Evolutionary conservation across 768 basidiomycete species (phyloP), one percentile per base, ranked within the genome.

Genomic region (Hericium rajendrae): DNA sequence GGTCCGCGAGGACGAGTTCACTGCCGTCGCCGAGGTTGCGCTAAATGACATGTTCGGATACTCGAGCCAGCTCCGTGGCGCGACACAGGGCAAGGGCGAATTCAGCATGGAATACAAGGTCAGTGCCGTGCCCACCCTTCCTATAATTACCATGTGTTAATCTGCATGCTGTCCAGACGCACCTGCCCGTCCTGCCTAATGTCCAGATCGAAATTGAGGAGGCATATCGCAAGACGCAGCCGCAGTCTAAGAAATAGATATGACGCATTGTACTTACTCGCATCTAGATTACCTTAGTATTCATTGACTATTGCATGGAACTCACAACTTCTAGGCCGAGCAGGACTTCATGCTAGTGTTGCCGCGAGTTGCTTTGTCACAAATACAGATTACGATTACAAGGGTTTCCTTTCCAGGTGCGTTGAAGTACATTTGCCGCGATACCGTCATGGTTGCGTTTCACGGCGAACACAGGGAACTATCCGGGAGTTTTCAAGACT

Each of bases 31-130:
- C 20, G 95, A 97, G 67, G 94, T 99, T 12, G 85, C 91, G 8
- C 70, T 99, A 71, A 97, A 93, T 70, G 95, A 98, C 64, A 98
- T 98, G 95, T 99, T 99, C 68, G 91, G 92, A 16, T 97, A 97
- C 69, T 94, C 94, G 39, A 91, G 85, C 65, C 88, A 92, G 64
- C 77, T 98, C 48, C 84, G 95, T 57, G 95, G 95, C 3, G 84
- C 83, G 57, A 99, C 97, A 0, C 97, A 98, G 73, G 97, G 95
- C 66, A 98, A 99, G 76, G 94, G 93, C 64, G 86, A 88, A 74
- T 88, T 85, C 61, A 84, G 79, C 64, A 88, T 85, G 84, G 84
- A 85, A 63, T 85, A 83, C 67, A 90, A 90, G 78, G 85, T 84
- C 65, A 57, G 74, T 70, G 32, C 24, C 50, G 28, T n/a, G 53